Percentiles rank a stretch among this genome's conserved stretches.
These are phyloP conservation scores for Ajuga chamaepitys DNA, from an alignment of 257 asterid genomes.

Conservation along the genomic window DNA sequence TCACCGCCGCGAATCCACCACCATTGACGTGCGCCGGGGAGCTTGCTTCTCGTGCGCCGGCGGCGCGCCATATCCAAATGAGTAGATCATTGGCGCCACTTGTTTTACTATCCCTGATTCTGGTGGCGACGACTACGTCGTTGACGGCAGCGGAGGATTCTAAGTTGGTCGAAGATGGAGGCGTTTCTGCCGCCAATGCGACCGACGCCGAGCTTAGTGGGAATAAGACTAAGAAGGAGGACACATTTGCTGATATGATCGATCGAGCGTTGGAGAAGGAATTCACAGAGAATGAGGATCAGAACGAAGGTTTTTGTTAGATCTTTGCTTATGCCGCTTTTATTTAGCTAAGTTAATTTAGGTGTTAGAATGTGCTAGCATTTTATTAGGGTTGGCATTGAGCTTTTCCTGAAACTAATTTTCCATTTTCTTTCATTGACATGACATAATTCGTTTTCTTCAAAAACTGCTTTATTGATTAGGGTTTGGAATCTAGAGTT, in stretches of 20 bases:
- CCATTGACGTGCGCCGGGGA: conserved; percentile 35
- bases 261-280: conserved; percentile 96
- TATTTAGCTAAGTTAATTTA: conserved; percentile 7
- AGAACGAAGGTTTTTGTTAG: conserved; percentile 62
- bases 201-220: conserved; percentile 34
- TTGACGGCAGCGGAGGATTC: conserved; percentile 30
- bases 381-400: conserved; percentile 27
- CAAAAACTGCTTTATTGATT: background rate
- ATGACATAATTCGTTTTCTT: background rate
- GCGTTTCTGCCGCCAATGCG: conserved; percentile 15
- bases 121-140: conserved; percentile 20
- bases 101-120: conserved; percentile 19
- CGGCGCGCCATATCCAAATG: conserved; percentile 64
- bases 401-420: conserved; percentile 6
- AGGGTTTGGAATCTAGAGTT: conserved; percentile 8
- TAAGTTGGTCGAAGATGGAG: conserved; percentile 24
- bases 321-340: conserved; percentile 31
- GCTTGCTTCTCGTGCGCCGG: conserved; percentile 49
- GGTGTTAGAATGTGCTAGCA: background rate
- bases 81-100: conserved; percentile 35
- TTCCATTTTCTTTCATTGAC: background rate
- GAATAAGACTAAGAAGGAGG: conserved; percentile 54
- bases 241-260: conserved; percentile 87
- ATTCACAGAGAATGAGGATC: conserved; percentile 87
- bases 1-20: conserved; percentile 6